These are phyloP conservation scores for Exophiala oligosperma DNA, from an alignment of 2,329 filamentous ascomycete genomes.

Conservation along the genomic window DNA sequence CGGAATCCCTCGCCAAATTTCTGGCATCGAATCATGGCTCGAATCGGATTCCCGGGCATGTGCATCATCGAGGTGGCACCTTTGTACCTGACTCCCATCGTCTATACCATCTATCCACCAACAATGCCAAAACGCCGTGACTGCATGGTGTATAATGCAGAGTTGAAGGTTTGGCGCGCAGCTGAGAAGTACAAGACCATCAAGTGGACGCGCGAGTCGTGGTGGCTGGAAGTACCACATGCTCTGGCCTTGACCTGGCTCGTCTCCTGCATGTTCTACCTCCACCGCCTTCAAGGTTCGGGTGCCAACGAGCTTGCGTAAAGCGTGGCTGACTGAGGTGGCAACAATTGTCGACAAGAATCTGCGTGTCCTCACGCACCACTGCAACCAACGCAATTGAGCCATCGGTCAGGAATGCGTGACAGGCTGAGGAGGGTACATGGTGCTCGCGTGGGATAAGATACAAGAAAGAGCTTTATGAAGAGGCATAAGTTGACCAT, in stretches of 20 bases:
- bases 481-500: neutral
- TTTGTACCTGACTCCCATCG: constrained; percentile 18
- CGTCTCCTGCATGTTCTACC: neutral
- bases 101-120: constrained; percentile 24
- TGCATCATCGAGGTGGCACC: constrained; percentile 14
- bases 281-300: no score
- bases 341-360: neutral
- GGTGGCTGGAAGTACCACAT: constrained; percentile 22
- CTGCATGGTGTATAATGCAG: constrained; percentile 12
- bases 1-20: constrained; percentile 4
- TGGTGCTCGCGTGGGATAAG: no score
- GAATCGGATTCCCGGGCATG: constrained; percentile 20
- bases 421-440: neutral
- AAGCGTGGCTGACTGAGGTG: neutral
- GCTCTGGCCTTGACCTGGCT: constrained; percentile 10
- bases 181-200: constrained; percentile 7
- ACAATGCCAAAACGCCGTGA: constrained; percentile 21
- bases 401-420: neutral
- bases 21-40: constrained; percentile 13
- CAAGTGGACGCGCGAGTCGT: constrained; percentile 16
- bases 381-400: neutral
- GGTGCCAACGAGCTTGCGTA: neutral
- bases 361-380: neutral
- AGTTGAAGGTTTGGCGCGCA: constrained; percentile 13
- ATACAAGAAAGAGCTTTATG: neutral